Evolutionary conservation across 78 protist genomes (phyloP), one percentile per base, ranked within the genome.

Genomic region (Andalucia godoyi): DNA sequence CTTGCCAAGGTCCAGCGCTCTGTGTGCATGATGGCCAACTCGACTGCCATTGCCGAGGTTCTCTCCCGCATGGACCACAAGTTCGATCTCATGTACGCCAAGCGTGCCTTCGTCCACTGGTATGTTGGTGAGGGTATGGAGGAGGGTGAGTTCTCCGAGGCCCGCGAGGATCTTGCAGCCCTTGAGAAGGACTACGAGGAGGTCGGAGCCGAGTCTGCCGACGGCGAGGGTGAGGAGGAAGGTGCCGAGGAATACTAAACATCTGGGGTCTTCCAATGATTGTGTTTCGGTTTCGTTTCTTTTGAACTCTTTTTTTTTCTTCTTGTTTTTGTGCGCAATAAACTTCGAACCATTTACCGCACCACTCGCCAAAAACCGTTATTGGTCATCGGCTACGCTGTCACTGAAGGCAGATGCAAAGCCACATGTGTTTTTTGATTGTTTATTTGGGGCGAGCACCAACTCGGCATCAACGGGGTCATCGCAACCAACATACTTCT

Each of bases 141-240:
- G 43, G 86, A 80, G 37, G 80, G 76, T 40, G 86, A 63, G 61
- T 80, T 80, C 70, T 75, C 86, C 52, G 81, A 74, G 46, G 76
- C 74, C 21, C 67, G 83, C 37, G 84, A 76, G 37, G 82, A 78
- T 73, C 76, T 90, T 2, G 86, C 83, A 25, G 86, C 91, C 23
- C 77, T 85, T 57, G 85, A 86, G 77, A 75, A 75, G 72, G 87
- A 81, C 57, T 89, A 89, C 84, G 96, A 90, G 80, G 92, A 90
- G 83, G 91, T 90, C 53, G 96, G 90, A 23, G 76, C 72, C 50
- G 90, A 89, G 69, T 76, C 86, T 6, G 59, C 66, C 68, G 88
- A 79, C 36, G 76, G 46, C 25, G 81, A 67, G 42, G 85, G 72
- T 33, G 88, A 70, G 60, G 93, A 39, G 21, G 88, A 66, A 34